These are phyloP conservation scores for Talaromyces rugulosus DNA, from an alignment of 2,329 filamentous ascomycete species.

Conservation along the genomic window DNA sequence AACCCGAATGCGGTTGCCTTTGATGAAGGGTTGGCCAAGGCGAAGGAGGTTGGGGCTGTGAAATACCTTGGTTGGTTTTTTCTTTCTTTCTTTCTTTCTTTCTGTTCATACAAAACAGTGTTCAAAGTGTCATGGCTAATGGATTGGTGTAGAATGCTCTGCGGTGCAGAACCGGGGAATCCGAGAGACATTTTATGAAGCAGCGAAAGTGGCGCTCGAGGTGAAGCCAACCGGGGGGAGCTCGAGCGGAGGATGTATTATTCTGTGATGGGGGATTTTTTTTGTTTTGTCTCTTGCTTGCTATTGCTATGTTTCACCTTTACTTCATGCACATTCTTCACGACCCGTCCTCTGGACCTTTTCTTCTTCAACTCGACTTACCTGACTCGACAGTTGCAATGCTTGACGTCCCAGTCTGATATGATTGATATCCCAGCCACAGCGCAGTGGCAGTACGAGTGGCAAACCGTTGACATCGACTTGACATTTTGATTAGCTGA, in stretches of 20 bases:
- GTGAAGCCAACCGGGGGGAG: conserved; percentile 39
- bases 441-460: not conserved
- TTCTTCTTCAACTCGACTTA: not conserved
- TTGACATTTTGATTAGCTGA: not conserved
- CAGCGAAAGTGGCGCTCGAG: conserved; percentile 80
- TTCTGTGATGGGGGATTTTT: conserved; percentile 25
- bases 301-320: not conserved
- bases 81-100: conserved; percentile 25
- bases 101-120: not conserved
- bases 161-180: conserved; percentile 97
- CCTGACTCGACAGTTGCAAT: too few relatives aligned
- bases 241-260: conserved; percentile 31
- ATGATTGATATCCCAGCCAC: not conserved
- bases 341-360: not conserved
- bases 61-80: conserved; percentile 68
- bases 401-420: not conserved
- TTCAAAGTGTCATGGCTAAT: not conserved
- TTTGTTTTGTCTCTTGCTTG: not conserved
- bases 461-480: not conserved
- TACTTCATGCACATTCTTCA: conserved; percentile 10
- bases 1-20: conserved; percentile 69
- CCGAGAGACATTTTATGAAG: conserved; percentile 98
- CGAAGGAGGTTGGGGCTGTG: conserved; percentile 83
- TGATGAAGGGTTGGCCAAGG: conserved; percentile 85
- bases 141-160: conserved; percentile 68